Evolutionary conservation across 495 filamentous ascomycete genomes (phyloP).

Genomic region (Darksidea phi): DNA sequence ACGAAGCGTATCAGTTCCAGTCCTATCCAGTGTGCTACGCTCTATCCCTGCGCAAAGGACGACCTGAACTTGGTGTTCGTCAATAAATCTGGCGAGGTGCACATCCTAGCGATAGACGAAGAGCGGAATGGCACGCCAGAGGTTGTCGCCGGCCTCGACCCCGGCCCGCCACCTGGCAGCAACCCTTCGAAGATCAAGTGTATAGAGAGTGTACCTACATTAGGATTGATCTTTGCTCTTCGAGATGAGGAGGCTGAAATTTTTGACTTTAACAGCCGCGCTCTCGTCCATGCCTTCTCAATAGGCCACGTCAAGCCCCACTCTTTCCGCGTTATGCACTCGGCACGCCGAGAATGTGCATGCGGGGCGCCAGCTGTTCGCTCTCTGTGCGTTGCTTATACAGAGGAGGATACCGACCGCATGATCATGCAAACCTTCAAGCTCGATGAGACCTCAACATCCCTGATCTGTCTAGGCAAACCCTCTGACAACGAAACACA

Average conservation of each 20-base stretch:
- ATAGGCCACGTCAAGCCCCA: constrained; percentile 52
- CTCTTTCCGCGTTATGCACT: constrained; percentile 39
- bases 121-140: constrained; percentile 39
- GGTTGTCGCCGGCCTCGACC: constrained; percentile 38
- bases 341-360: constrained; percentile 27
- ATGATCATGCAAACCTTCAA: constrained; percentile 40
- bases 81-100: constrained; percentile 37
- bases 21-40: constrained; percentile 10
- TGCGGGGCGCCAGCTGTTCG: constrained; percentile 36
- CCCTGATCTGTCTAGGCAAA: constrained; percentile 36
- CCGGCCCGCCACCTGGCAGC: constrained; percentile 27
- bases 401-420: constrained; percentile 30
- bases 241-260: constrained; percentile 53
- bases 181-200: constrained; percentile 36
- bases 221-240: constrained; percentile 53
- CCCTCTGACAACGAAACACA: constrained; percentile 12
- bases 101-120: constrained; percentile 49
- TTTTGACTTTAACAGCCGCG: constrained; percentile 51
- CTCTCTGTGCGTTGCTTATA: constrained; percentile 38
- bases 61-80: constrained; percentile 19
- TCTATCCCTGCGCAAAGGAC: constrained; percentile 22
- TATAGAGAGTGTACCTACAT: constrained; percentile 44
- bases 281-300: constrained; percentile 55
- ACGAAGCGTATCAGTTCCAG: constrained; percentile 34
- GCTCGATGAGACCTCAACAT: constrained; percentile 21